Base-by-base conservation (phyloP, 2,329 filamentous ascomycete genomes). In the Colletotrichum falcatum region DNA sequence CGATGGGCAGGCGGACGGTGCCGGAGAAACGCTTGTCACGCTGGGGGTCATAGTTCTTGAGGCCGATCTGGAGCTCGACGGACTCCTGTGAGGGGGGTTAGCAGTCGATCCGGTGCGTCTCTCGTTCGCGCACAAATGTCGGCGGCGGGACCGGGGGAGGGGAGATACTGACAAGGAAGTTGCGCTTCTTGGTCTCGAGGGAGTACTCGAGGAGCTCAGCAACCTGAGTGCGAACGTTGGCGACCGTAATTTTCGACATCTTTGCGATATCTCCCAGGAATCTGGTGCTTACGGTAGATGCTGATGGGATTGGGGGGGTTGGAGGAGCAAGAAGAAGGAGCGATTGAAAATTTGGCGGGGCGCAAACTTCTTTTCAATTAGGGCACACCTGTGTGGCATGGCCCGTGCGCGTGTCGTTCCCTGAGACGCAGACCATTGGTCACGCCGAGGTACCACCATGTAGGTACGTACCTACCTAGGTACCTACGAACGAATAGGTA, bases 11-110 rank as follows among this genome's bases (percentile, higher is more conserved):
- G 88, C 92, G 94, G 89, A 99, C 93, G 85, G 96, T 98, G 86
- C 96, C 96, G 70, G 94, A 97, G 95, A 99, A 99, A 97, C 95
- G 95, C 95, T 99, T 99, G 89, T 99, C 96, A 94, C 96, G 95
- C 92, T 98, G 89, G 82, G 96, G 95, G 84, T 99, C 93, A 89
- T 97, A 97, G 92, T 97, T 97, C 93, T 97, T 97, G 83, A 97
- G 91, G 84, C 94, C 94, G 89, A 97, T 96, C 85, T 94, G 90
- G 78, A 93, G 92, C 85, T 94, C 92, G 84, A 97, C 94, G 82
- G 93, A 95, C 89, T 96, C 76, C 69, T 74, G 54, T 64, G 53
- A 33, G 18, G 55, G 42, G 55, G 23, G 35, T 66, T 61, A 67
- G 62, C 54, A 1, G 30, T 28, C 7, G 42, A 8, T 54, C 20